Base-by-base conservation (phyloP, 2,329 filamentous ascomycete species). In the Neurospora sp. region DNA sequence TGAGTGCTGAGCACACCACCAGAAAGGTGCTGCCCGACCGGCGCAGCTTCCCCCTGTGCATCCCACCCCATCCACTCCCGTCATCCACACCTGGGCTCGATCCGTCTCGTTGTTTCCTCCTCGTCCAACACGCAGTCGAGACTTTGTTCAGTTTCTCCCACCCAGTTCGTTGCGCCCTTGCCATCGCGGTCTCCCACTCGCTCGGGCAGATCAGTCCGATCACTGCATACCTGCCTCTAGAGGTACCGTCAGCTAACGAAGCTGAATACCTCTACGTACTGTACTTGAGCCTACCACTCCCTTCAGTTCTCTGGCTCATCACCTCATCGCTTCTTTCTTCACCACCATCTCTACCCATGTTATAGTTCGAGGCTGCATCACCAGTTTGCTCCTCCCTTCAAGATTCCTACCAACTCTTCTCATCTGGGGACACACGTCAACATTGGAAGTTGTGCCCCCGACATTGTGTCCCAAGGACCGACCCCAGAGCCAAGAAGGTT, bases 261-360 rank as follows among this genome's bases (percentile, higher is more conserved):
- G 43, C 43, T 19, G 43, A 52, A 19, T 52, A 58, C 11, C 28
- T 33, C 28, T 7, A 33, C 28, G 23, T 58, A 58, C 46, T 28
- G n/a, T 58, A 58, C 23, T 23, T 23, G n/a, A 46, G n/a, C 43
- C 7, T 58, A 36, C 52, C 52, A 33, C 52, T 62, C 23, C 23
- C 19, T 68, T 19, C 19, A 19, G 19, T 19, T 38, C 43, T 62
- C 69, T 38, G 19, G 46, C 15, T 39, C 39, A 23, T 28, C 36
- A 28, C 33, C 69, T 66, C 69, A 62, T 33, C 66, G 38, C 66
- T 58, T 39, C 62, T 33, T 38, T 69, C 46, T 36, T 43, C n/a
- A 33, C 39, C 67, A 66, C 46, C 68, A 70, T 43, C 58, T 67
- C 62, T 67, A 67, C 58, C 58, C 52, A 10, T 5, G 15, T 62